Evolutionary conservation across 2,329 filamentous ascomycete species (phyloP).

Genomic region (Akanthomyces dipterigenus): DNA sequence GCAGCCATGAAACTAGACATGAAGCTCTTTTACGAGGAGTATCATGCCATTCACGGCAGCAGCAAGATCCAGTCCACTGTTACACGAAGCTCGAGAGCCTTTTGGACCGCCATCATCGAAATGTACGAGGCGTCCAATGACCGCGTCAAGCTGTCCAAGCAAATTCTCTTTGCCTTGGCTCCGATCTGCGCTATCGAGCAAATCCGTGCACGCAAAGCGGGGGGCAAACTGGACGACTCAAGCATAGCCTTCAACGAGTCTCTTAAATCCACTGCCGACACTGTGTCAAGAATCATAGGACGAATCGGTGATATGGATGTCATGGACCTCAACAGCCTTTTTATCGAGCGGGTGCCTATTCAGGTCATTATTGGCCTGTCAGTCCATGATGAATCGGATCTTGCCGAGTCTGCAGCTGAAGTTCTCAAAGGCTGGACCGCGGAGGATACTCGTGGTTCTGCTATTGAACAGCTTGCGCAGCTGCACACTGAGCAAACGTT

Average conservation of each 20-base stretch:
- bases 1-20: constrained; percentile 46
- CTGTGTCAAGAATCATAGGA: constrained; percentile 69
- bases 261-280: constrained; percentile 47
- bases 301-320: constrained; percentile 70
- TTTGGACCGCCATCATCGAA: constrained; percentile 40
- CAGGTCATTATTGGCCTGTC: constrained; percentile 71
- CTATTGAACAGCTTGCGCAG: constrained; percentile 33
- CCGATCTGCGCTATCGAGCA: constrained; percentile 70
- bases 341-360: constrained; percentile 60
- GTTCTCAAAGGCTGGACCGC: constrained; percentile 76
- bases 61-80: constrained; percentile 59
- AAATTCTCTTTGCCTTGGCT: constrained; percentile 63
- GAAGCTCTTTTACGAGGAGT: constrained; percentile 36
- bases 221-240: constrained; percentile 31
- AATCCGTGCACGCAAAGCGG: constrained; percentile 51
- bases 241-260: constrained; percentile 68
- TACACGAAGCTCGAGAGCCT: constrained; percentile 54
- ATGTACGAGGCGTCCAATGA: constrained; percentile 74
- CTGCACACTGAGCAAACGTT: constrained; percentile 34
- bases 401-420: constrained; percentile 74
- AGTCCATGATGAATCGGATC: constrained; percentile 70
- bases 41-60: constrained; percentile 52
- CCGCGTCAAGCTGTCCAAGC: constrained; percentile 65
- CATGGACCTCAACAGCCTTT: constrained; percentile 62
- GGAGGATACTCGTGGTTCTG: constrained; percentile 44